Percentiles rank a stretch among this genome's conserved stretches.
Evolutionary conservation across 331 rosid species (phyloP).

Genomic region (Quercus lobata): DNA sequence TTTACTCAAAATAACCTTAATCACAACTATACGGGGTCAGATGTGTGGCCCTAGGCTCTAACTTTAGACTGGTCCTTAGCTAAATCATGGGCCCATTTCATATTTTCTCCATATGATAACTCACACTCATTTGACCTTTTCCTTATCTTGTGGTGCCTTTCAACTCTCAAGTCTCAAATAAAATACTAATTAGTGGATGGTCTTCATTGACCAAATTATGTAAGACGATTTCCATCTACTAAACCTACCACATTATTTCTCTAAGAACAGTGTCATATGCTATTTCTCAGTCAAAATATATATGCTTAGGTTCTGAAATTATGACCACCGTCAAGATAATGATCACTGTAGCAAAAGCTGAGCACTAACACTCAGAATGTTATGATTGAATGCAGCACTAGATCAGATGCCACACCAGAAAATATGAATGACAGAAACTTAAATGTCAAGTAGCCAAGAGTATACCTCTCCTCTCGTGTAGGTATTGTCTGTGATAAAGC

Average conservation of each 20-base stretch:
- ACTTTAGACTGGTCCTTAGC: too few relatives aligned
- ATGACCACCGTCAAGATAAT: background rate
- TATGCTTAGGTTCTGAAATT: background rate
- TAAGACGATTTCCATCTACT: background rate
- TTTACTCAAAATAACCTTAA: background rate
- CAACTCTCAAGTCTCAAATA: background rate
- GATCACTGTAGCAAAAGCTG: background rate
- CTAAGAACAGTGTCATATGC: background rate
- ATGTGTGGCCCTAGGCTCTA: too few relatives aligned
- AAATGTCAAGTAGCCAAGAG: slow-evolving; percentile 8
- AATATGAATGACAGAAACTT: background rate
- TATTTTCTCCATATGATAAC: too few relatives aligned
- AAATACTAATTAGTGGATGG: background rate
- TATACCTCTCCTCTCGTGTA: slow-evolving; percentile 79
- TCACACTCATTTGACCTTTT: background rate
- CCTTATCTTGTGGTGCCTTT: background rate
- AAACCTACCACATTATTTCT: background rate
- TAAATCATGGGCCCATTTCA: too few relatives aligned
- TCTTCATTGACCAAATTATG: background rate
- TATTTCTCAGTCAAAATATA: background rate
- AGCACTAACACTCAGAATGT: background rate
- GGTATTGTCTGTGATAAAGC: slow-evolving; percentile 87
- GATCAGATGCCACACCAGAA: background rate
- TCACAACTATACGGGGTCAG: background rate
- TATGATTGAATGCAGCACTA: background rate